Conservation (phyloP, 768 basidiomycete genomes). For the Lactarius hatsudake region DNA sequence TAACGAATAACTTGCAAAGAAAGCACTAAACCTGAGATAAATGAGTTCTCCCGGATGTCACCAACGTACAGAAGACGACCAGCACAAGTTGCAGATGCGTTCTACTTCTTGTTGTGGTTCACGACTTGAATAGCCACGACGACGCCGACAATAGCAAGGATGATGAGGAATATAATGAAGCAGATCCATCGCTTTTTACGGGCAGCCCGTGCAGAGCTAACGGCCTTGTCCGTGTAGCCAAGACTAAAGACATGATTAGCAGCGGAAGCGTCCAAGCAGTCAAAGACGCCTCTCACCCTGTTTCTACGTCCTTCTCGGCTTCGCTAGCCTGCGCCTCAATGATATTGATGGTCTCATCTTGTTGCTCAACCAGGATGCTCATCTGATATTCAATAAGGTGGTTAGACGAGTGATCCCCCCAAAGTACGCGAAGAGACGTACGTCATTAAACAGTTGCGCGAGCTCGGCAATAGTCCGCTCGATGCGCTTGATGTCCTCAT, state of each 20-base stretch:
- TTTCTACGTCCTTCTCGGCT: constrained; percentile 82
- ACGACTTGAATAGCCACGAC: constrained; percentile 59
- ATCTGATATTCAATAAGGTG: constrained; percentile 49
- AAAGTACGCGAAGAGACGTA: constrained; percentile 37
- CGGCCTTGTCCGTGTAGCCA: constrained; percentile 82
- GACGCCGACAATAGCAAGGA: constrained; percentile 65
- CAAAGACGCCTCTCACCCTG: constrained; percentile 53
- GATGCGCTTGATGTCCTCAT: constrained; percentile 94
- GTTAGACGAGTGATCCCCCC: constrained; percentile 2
- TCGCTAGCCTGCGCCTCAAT: constrained; percentile 74
- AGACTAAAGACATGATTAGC: constrained; percentile 46
- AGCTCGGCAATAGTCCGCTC: constrained; percentile 91
- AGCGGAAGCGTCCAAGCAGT: not conserved
- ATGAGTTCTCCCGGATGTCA: constrained; percentile 6
- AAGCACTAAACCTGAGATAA: constrained; percentile 9
- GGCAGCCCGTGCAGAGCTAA: constrained; percentile 80
- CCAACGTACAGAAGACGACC: not conserved
- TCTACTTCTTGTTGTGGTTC: constrained; percentile 40
- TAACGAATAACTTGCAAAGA: constrained; percentile 1
- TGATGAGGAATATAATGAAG: constrained; percentile 65
- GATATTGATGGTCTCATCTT: constrained; percentile 81
- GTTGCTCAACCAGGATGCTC: constrained; percentile 92
- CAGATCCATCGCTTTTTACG: constrained; percentile 98
- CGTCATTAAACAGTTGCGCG: constrained; percentile 94
- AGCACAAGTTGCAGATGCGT: not conserved